Conservation (phyloP, 768 basidiomycete genomes). For the Suillus fuscotomentosus region DNA sequence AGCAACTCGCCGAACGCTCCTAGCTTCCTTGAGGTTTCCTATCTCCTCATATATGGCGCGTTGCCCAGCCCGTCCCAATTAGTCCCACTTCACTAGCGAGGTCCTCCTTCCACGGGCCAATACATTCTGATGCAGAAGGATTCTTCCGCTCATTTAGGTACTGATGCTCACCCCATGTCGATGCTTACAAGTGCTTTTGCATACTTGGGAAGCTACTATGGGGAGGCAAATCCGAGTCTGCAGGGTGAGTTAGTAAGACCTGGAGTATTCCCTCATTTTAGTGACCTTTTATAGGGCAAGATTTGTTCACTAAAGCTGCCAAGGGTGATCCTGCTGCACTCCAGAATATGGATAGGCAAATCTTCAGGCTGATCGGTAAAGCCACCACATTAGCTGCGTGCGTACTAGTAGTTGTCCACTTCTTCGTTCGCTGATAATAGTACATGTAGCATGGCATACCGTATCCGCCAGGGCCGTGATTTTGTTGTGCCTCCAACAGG, state of each 20-base stretch:
- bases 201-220: slow-evolving; percentile 85
- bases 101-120: slow-evolving; percentile 74
- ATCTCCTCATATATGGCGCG: slow-evolving; percentile 86
- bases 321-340: slow-evolving; percentile 65
- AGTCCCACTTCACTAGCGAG: slow-evolving; percentile 65
- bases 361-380: slow-evolving; percentile 85
- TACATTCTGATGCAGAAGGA: slow-evolving; percentile 66
- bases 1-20: slow-evolving; percentile 80
- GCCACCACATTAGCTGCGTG: slow-evolving; percentile 86
- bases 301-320: slow-evolving; percentile 69
- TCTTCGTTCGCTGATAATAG: neutral
- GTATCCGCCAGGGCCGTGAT: slow-evolving; percentile 84
- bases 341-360: slow-evolving; percentile 87
- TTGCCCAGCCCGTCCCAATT: slow-evolving; percentile 66
- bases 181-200: slow-evolving; percentile 86
- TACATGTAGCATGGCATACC: slow-evolving; percentile 78
- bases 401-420: slow-evolving; percentile 25
- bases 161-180: slow-evolving; percentile 91
- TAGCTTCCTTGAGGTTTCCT: slow-evolving; percentile 80
- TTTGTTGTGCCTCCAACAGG: slow-evolving; percentile 85
- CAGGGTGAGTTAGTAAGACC: slow-evolving; percentile 48
- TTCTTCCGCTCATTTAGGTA: slow-evolving; percentile 79
- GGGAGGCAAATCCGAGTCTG: slow-evolving; percentile 85
- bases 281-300: slow-evolving; percentile 53
- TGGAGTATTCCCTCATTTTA: neutral